phyloP scores from a whole-genome alignment of 176 grass and related monocot species.

The Phoenix dactylifera region DNA sequence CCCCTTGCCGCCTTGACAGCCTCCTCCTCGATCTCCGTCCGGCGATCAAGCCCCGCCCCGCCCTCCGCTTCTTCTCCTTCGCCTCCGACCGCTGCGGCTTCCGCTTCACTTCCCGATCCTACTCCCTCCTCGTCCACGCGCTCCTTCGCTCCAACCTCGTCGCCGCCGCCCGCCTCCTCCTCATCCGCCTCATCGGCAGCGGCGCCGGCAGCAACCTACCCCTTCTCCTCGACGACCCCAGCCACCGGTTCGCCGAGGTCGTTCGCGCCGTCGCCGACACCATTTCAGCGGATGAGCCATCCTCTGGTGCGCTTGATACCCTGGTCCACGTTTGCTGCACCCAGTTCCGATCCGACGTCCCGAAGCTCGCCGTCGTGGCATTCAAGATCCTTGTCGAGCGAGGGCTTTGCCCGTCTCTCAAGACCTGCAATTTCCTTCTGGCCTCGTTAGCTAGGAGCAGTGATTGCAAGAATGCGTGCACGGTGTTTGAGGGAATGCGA shows the following conservation, averaged over 20 bases:
- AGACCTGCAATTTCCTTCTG: conserved; percentile 54
- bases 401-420: conserved; percentile 38
- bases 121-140: conserved; percentile 32
- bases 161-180: conserved; percentile 30
- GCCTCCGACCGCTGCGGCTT: conserved; percentile 9
- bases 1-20: conserved; percentile 1
- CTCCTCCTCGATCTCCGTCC: conserved; percentile 11
- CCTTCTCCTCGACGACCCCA: conserved; percentile 4
- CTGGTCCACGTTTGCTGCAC: conserved; percentile 44
- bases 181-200: conserved; percentile 17
- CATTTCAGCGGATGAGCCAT: not conserved
- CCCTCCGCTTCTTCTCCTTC: conserved; percentile 41
- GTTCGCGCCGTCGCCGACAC: conserved; percentile 23
- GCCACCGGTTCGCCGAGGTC: conserved; percentile 1
- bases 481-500: conserved; percentile 57
- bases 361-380: conserved; percentile 26
- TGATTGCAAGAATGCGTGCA: conserved; percentile 21
- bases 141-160: conserved; percentile 30
- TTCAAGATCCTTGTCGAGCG: conserved; percentile 36
- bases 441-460: conserved; percentile 5
- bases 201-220: conserved; percentile 6
- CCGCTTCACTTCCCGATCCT: conserved; percentile 35
- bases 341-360: conserved; percentile 14
- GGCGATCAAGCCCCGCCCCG: conserved; percentile 18
- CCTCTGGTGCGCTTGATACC: conserved; percentile 30